Evolutionary conservation across 2,329 filamentous ascomycete species (phyloP).

Genomic region (Lasiodiplodia citricola): DNA sequence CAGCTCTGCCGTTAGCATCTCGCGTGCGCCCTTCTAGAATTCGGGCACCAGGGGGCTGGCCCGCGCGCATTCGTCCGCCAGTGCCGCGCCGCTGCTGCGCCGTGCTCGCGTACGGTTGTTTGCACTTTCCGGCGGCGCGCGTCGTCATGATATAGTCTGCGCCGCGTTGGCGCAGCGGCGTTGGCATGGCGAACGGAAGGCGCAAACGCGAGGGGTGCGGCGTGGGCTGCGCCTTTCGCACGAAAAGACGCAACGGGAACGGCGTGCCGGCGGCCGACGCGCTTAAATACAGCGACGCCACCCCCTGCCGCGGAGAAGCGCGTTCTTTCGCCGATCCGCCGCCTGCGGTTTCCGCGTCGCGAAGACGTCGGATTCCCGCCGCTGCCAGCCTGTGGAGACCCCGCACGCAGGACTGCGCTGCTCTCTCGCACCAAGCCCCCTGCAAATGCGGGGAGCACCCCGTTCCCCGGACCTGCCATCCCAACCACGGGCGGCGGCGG

Average conservation of each 20-base stretch:
- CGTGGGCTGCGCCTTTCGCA: background rate
- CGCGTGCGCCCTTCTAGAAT: background rate
- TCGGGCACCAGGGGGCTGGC: background rate
- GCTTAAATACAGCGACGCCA: conserved; percentile 1
- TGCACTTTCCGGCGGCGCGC: background rate
- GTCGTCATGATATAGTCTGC: background rate
- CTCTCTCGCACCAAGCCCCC: background rate
- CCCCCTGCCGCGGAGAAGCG: background rate
- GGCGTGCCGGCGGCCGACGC: background rate
- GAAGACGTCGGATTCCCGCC: conserved; percentile 3
- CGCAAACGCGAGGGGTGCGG: background rate
- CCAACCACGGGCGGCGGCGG: background rate
- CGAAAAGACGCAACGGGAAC: background rate
- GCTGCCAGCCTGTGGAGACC: conserved; percentile 6
- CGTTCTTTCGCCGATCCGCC: background rate
- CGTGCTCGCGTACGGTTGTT: background rate
- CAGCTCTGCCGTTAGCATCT: conserved; percentile 8
- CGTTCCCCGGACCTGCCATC: background rate
- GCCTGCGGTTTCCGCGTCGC: background rate
- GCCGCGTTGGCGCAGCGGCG: conserved; percentile 5
- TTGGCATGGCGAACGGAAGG: background rate
- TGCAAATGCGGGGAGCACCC: conserved; percentile 7
- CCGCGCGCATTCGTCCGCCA: background rate
- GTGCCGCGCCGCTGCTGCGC: background rate
- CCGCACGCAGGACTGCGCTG: background rate